A percentile compares a stretch with the other conserved stretches of the same genome.
These are phyloP conservation scores for Neurospora cerealis DNA, from an alignment of 495 filamentous ascomycete species.

Conservation along the genomic window DNA sequence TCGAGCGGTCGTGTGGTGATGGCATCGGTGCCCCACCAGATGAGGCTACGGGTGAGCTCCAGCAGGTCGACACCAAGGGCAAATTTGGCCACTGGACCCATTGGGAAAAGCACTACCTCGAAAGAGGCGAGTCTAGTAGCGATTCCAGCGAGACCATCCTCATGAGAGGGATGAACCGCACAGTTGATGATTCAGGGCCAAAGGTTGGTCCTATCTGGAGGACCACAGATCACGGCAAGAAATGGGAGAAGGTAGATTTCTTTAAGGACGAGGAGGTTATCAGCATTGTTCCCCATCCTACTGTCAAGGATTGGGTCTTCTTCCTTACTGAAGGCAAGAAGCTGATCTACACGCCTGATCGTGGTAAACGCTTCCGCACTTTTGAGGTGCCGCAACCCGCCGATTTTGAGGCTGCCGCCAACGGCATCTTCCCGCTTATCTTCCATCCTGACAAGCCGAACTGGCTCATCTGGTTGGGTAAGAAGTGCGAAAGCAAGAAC, in stretches of 20 bases:
- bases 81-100: conserved; percentile 46
- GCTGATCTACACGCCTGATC: conserved; percentile 69
- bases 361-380: conserved; percentile 53
- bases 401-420: conserved; percentile 15
- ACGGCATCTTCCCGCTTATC: conserved; percentile 33
- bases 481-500: conserved; percentile 37
- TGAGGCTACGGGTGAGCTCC: conserved; percentile 50
- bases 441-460: conserved; percentile 78
- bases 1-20: conserved; percentile 47
- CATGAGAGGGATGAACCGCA: conserved; percentile 43
- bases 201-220: conserved; percentile 48
- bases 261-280: conserved; percentile 54
- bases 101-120: conserved; percentile 69
- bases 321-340: conserved; percentile 61
- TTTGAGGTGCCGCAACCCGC: conserved; percentile 52
- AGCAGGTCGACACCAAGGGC: conserved; percentile 31
- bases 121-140: conserved; percentile 56
- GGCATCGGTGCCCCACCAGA: conserved; percentile 27
- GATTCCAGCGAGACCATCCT: conserved; percentile 75
- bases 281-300: conserved; percentile 60
- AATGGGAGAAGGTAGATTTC: conserved; percentile 49
- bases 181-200: conserved; percentile 28
- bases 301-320: conserved; percentile 74
- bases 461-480: conserved; percentile 86
- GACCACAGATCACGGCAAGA: conserved; percentile 77